Conservation (phyloP, 2,329 filamentous ascomycete genomes). For the Chrysoporthe cubensis region DNA sequence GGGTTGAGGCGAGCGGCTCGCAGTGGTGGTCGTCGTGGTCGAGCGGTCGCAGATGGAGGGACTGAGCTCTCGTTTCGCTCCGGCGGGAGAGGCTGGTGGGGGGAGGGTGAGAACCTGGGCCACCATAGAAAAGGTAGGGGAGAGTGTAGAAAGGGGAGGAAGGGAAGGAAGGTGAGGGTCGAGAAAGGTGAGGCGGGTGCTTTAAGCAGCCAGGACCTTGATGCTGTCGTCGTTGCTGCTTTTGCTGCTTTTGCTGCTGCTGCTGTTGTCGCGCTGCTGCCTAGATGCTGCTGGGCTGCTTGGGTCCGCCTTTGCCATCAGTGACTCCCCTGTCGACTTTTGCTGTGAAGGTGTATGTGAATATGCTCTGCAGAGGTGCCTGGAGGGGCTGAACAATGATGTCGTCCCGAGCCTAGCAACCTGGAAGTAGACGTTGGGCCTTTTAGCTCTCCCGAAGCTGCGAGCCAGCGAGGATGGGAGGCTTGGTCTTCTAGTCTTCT, state of each 20-base stretch:
- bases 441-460: too few relatives aligned
- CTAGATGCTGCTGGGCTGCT: neutral
- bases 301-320: neutral
- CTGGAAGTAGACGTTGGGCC: too few relatives aligned
- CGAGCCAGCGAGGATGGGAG: too few relatives aligned
- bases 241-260: neutral
- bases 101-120: neutral
- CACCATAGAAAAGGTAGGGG: neutral
- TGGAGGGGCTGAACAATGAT: neutral
- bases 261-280: neutral
- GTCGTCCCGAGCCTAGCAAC: neutral
- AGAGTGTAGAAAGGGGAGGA: neutral
- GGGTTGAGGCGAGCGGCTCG: conserved; percentile 10
- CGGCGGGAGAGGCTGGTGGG: neutral
- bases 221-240: neutral
- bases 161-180: neutral
- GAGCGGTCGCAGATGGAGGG: conserved; percentile 3
- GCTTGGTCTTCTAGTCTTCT: neutral
- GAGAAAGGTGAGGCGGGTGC: neutral
- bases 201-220: too few relatives aligned
- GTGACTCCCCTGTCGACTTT: neutral
- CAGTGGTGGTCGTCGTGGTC: conserved; percentile 3
- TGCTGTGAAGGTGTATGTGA: neutral
- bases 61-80: neutral
- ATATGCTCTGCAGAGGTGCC: neutral